Conservation (phyloP, 805 yeast species). For the Saturnispora sanitii region DNA sequence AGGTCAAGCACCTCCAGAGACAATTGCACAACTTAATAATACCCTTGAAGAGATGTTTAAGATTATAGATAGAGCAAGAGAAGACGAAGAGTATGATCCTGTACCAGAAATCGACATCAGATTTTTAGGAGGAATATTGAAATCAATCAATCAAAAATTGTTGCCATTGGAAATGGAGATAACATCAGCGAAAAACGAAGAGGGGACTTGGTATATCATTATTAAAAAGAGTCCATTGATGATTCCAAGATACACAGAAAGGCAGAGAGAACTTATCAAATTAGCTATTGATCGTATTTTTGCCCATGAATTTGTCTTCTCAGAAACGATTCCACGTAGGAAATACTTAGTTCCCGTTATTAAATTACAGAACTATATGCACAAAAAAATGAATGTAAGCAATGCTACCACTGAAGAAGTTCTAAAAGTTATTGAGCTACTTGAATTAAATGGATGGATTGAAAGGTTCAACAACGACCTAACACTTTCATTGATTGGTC, state of each 20-base stretch:
- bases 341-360: constrained; percentile 10
- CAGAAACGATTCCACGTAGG: constrained; percentile 1
- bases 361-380: constrained; percentile 8
- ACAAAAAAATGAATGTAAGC: constrained; percentile 7
- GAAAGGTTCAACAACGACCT: constrained; percentile 28
- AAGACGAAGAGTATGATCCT: not conserved
- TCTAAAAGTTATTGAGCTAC: constrained; percentile 28
- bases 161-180: too few relatives aligned
- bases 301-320: constrained; percentile 13
- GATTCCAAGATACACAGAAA: constrained; percentile 28
- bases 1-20: too few relatives aligned
- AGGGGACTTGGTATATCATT: too few relatives aligned
- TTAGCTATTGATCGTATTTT: constrained; percentile 33
- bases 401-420: constrained; percentile 23
- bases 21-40: too few relatives aligned
- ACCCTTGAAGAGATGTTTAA: too few relatives aligned
- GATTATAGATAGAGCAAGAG: not conserved
- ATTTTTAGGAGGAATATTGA: too few relatives aligned
- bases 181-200: too few relatives aligned
- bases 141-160: not conserved
- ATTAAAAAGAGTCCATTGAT: too few relatives aligned
- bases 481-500: constrained; percentile 30
- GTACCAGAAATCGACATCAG: not conserved
- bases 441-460: constrained; percentile 48
- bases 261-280: constrained; percentile 38